Base-by-base conservation (phyloP, 2,329 filamentous ascomycete genomes). In the Nothomitra cinnamomea region DNA sequence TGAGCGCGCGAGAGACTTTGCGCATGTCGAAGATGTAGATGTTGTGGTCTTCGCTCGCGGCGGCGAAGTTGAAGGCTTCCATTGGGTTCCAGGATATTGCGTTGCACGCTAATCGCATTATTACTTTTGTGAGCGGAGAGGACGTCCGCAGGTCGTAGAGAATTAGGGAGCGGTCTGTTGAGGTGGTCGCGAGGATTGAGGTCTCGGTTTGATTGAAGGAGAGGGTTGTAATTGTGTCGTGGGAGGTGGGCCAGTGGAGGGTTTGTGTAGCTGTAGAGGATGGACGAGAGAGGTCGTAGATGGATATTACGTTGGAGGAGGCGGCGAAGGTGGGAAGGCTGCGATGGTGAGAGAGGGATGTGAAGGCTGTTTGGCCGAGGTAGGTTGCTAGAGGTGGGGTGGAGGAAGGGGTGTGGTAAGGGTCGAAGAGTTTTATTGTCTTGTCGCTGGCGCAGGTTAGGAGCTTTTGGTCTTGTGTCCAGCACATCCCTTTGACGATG, bases 121-220 rank as follows among this genome's bases (percentile, higher is more conserved):
- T 76, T 0, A 85, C 83, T 64, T 89, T 89, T 58, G 85, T 78
- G 17, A 96, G 73, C 10, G 92, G 86, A 38, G 82, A 86, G 3
- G 82, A 83, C 12, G 90, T 95, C 52, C 92, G 82, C 47, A 96
- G 75, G 65, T 98, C 92, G 68, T 95, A 96, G 57, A 98, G 77
- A 42, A 95, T 82, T 56, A 98, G 71, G 25, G 84, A 86, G 58
- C 90, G 80, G 65, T 98, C 92, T 8, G 82, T 85, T 36, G 85
- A 87, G 57, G 84, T 83, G 0, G 87, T 92, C 6, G 82, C 92
- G 28, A 98, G 72, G 43, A 98, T 79, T 0, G 87, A 94, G 0
- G 90, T 95, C 71, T 98, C 92, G 38, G 86, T 85, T 64, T 94
- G 84, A 70, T 96, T 98, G 72, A 96, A 94, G 42, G 85, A 77